phyloP scores from a whole-genome alignment of 306 rosid species.

The Casuarina equisetifolia region DNA sequence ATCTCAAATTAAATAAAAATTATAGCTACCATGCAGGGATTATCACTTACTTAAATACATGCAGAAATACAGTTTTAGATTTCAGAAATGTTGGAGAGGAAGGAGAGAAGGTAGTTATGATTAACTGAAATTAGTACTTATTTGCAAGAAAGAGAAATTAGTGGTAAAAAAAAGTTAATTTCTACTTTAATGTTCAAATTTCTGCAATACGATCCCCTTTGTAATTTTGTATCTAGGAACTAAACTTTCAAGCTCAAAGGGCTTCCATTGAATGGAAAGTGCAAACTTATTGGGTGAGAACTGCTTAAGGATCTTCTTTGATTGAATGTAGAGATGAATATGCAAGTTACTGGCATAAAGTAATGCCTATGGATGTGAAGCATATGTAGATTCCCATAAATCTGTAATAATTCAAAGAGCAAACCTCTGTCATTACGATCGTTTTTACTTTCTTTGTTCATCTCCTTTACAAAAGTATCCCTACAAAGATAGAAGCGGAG shows the following conservation, averaged over 20 bases:
- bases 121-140: background rate
- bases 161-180: background rate
- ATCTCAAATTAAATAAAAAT: background rate
- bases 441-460: conserved; percentile 90
- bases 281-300: background rate
- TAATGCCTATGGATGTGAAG: conserved; percentile 13
- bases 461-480: conserved; percentile 86
- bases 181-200: background rate
- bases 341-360: conserved; percentile 15
- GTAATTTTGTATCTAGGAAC: background rate
- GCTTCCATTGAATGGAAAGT: background rate
- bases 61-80: background rate
- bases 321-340: background rate
- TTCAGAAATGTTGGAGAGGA: background rate
- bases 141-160: background rate
- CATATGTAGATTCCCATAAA: conserved; percentile 21
- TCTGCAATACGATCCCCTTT: background rate
- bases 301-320: background rate
- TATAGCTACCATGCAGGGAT: background rate
- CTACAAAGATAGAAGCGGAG: conserved; percentile 37
- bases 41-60: background rate
- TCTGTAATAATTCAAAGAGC: conserved; percentile 22
- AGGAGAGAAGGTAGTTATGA: background rate
- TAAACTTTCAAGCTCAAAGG: background rate
- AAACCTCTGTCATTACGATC: conserved; percentile 97